phyloP scores from a whole-genome alignment of 1,139 yeast genomes.

The Yamadazyma taylorii region DNA sequence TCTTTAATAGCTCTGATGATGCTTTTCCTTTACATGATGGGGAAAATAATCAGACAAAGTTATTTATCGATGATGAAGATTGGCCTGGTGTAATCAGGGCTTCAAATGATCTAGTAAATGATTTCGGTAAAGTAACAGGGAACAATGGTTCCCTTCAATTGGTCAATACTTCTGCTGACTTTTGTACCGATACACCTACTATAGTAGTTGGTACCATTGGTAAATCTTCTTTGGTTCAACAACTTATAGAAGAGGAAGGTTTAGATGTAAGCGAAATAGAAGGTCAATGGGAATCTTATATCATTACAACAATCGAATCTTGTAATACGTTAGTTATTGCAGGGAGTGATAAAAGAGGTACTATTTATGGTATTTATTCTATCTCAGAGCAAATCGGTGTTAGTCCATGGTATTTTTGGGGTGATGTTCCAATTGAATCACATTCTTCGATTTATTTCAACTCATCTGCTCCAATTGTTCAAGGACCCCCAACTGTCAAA shows the following conservation, averaged over 20 bases:
- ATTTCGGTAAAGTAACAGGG: conserved; percentile 12
- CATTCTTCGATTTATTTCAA: conserved; percentile 13
- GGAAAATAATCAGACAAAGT: conserved; percentile 4
- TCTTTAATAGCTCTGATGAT: conserved; percentile 8
- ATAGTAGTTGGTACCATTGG: conserved; percentile 19
- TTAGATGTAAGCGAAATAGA: conserved; percentile 13
- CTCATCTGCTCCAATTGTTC: conserved; percentile 9
- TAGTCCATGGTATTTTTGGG: conserved; percentile 19
- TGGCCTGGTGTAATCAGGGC: conserved; percentile 18
- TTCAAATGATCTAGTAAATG: conserved; percentile 11
- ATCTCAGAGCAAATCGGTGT: conserved; percentile 19
- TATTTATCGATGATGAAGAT: conserved; percentile 13
- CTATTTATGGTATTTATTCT: conserved; percentile 17
- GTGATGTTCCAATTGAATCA: conserved; percentile 14
- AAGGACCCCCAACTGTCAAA: conserved; percentile 18
- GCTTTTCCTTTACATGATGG: conserved; percentile 8
- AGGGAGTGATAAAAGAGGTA: conserved; percentile 19
- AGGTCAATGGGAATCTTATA: conserved; percentile 19
- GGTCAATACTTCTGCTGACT: conserved; percentile 3
- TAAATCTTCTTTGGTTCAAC: conserved; percentile 13
- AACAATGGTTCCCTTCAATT: conserved; percentile 6
- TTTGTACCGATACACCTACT: conserved; percentile 5
- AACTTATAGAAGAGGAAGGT: conserved; percentile 7
- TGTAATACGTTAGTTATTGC: conserved; percentile 16
- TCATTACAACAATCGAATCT: conserved; percentile 9